Percentiles rank a stretch among this genome's conserved stretches.
Evolutionary conservation across 1,284 basidiomycete genomes (phyloP).

Genomic region (Rhizoctonia solani): DNA sequence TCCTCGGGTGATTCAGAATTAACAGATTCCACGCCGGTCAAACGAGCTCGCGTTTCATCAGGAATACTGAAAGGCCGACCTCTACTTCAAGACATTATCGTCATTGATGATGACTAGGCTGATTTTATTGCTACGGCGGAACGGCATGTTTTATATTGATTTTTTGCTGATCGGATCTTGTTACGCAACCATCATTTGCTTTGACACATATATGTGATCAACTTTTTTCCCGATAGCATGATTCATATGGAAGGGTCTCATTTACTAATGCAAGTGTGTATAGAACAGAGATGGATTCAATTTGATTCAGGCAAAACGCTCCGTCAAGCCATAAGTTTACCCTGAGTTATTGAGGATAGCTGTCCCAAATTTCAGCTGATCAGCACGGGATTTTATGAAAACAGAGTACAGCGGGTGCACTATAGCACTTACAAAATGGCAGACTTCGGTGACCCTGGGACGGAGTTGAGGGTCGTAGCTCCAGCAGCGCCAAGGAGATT

Average conservation of each 20-base stretch:
- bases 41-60: constrained; percentile 13
- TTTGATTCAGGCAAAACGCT: too few species aligned
- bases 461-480: constrained; percentile 3
- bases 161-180: too few species aligned
- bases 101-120: constrained; percentile 6
- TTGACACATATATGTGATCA: not conserved
- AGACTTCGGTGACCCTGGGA: not conserved
- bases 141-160: not conserved
- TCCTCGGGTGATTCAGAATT: not conserved
- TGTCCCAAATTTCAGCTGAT: too few species aligned
- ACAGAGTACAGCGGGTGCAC: not conserved
- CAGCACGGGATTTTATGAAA: not conserved
- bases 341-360: not conserved
- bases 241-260: not conserved
- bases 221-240: not conserved
- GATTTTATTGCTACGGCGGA: not conserved
- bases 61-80: constrained; percentile 22
- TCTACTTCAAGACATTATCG: constrained; percentile 8
- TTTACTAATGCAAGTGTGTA: not conserved
- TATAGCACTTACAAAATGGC: constrained; percentile 6
- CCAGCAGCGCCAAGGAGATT: constrained; percentile 22
- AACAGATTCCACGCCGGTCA: not conserved
- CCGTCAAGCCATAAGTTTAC: too few species aligned
- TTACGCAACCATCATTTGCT: too few species aligned
- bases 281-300: too few species aligned